These are phyloP conservation scores for Citrus glauca DNA, from an alignment of 345 rosid species.

Conservation along the genomic window DNA sequence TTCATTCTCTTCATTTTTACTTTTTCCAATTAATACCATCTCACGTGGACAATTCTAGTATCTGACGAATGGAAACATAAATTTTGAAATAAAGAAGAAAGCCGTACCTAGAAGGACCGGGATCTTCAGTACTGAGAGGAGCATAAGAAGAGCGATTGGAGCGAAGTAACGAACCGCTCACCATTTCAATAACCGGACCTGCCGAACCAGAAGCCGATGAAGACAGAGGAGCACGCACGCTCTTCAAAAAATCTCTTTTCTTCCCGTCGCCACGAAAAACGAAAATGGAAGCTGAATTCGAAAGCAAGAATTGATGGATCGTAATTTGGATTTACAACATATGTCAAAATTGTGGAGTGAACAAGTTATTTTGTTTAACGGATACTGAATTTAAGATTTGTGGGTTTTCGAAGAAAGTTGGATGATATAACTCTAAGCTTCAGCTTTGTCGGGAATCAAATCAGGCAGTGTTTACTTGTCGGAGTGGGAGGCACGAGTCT, in stretches of 20 bases:
- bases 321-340: background rate
- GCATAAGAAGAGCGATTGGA: slow-evolving; percentile 46
- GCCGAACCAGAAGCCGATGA: slow-evolving; percentile 35
- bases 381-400: background rate
- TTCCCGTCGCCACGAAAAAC: slow-evolving; percentile 50
- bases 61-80: background rate
- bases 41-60: background rate
- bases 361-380: background rate
- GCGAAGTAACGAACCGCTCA: slow-evolving; percentile 46
- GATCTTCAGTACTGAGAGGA: slow-evolving; percentile 52
- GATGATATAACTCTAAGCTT: background rate
- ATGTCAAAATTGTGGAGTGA: background rate
- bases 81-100: background rate
- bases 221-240: slow-evolving; percentile 54
- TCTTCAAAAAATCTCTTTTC: slow-evolving; percentile 61
- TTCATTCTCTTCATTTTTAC: background rate
- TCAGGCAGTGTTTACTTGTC: no score
- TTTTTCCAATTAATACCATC: background rate
- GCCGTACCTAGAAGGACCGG: slow-evolving; percentile 42
- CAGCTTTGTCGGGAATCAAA: no score
- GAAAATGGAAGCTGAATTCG: background rate
- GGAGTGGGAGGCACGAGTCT: no score
- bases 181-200: slow-evolving; percentile 67
- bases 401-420: background rate
- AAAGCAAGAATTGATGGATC: background rate